Base-by-base conservation (phyloP, 345 rosid species). In the Psidium guajava region DNA sequence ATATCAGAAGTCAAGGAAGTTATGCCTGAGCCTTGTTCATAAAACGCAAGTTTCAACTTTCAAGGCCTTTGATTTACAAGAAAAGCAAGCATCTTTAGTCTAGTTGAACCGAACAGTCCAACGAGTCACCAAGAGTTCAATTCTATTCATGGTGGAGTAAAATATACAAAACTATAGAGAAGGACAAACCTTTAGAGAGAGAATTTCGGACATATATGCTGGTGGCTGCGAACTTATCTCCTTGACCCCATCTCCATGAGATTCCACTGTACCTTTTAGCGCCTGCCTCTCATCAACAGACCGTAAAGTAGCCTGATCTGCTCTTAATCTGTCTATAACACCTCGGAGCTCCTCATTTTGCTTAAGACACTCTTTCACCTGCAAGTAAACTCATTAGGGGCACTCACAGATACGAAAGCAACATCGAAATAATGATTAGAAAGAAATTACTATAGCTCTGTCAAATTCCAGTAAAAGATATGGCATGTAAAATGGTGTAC, bases 311-410 rank as follows among this genome's bases (percentile, higher is more conserved):
- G 93, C 90, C 84, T 94, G 98, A 82, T 97, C 98, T 40, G 87
- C 87, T 92, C 99, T 93, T 89, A 95, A 91, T 89, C 91, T 94
- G 80, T 92, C 93, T 42, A 95, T 84, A 85, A 83, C 86, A 87
- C 87, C 92, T 53, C 98, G 95, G 75, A 97, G 98, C 88, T 95
- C 98, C 86, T 95, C 93, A 87, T 95, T 95, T 91, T 95, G 94
- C 91, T 91, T 94, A 28, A 97, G 93, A 87, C 98, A 95, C 64
- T 94, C 97, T 90, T 95, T 94, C 88, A 97, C 93, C 98, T 97
- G 91, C 83, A 89, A 12, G 51, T 83, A 51, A 47, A 57, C 73
- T 54, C 47, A 25, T 86, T 13, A 51, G 61, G 84, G 36, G 44
- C 2, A 69, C 32, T 21, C 11, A n/a, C 56, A 75, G 83, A 83